These are phyloP conservation scores for Ochetophila trinervis DNA, from an alignment of 306 rosid species.

Conservation along the genomic window DNA sequence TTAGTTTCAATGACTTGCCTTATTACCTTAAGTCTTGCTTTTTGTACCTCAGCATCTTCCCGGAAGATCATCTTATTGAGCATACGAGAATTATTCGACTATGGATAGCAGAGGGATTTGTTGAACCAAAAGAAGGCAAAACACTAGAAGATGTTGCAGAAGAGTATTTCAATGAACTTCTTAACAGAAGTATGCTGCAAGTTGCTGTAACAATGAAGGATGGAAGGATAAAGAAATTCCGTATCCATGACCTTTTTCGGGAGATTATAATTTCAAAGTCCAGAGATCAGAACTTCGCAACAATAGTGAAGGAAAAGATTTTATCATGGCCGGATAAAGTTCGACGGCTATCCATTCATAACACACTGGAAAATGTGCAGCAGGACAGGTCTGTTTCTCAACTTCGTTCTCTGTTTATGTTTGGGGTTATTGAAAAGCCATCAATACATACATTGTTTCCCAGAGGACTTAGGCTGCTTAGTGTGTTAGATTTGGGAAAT, in stretches of 20 bases:
- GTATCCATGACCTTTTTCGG: constrained; percentile 48
- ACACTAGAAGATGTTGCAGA: constrained; percentile 58
- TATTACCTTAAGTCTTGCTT: constrained; percentile 54
- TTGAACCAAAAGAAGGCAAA: constrained; percentile 40
- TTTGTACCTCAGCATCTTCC: constrained; percentile 48
- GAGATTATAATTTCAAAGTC: constrained; percentile 49
- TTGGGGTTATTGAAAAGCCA: constrained; percentile 30
- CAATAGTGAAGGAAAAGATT: constrained; percentile 36
- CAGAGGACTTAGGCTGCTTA: constrained; percentile 15
- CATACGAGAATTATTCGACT: constrained; percentile 43
- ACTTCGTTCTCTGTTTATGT: constrained; percentile 55
- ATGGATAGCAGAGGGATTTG: constrained; percentile 64
- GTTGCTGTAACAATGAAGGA: constrained; percentile 2
- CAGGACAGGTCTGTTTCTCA: constrained; percentile 41
- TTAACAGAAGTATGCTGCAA: constrained; percentile 49
- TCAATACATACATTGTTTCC: background rate
- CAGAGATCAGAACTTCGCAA: constrained; percentile 47
- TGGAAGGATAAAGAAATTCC: constrained; percentile 11
- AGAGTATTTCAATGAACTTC: constrained; percentile 46
- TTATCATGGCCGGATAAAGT: constrained; percentile 42
- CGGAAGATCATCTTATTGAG: constrained; percentile 36
- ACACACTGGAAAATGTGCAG: constrained; percentile 32
- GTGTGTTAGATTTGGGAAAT: constrained; percentile 24
- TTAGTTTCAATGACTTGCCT: constrained; percentile 56
- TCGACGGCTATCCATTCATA: constrained; percentile 49